A percentile compares a stretch with the other conserved stretches of the same genome.
phyloP scores from a whole-genome alignment of 495 filamentous ascomycete genomes.

The Xylaria grammica region DNA sequence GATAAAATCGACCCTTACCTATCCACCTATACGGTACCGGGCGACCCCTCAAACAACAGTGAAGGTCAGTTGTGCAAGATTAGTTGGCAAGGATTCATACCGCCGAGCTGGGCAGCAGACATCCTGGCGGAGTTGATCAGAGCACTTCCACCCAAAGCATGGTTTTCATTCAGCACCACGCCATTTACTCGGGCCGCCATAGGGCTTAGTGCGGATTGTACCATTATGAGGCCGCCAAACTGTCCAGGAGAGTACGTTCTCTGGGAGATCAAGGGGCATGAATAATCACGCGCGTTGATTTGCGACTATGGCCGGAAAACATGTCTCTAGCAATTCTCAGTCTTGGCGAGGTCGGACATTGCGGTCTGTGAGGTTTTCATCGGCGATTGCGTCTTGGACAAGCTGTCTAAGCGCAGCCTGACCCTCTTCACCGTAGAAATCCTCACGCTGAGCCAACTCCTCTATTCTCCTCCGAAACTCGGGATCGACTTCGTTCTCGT shows the following conservation, averaged over 20 bases:
- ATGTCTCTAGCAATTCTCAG: conserved; percentile 37
- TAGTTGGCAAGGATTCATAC: conserved; percentile 59
- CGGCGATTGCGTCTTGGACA: conserved; percentile 69
- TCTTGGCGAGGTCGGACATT: conserved; percentile 66
- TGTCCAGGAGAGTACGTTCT: conserved; percentile 55
- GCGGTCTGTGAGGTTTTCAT: conserved; percentile 60
- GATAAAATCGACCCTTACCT: conserved; percentile 83
- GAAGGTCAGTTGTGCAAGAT: conserved; percentile 50
- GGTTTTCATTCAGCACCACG: conserved; percentile 56
- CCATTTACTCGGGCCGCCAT: conserved; percentile 51
- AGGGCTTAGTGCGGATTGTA: conserved; percentile 50
- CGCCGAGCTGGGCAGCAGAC: conserved; percentile 51
- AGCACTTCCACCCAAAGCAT: conserved; percentile 46
- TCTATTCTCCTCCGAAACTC: conserved; percentile 78
- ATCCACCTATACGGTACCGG: conserved; percentile 75
- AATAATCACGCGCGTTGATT: conserved; percentile 33
- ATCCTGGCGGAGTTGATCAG: conserved; percentile 46
- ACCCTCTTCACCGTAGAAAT: conserved; percentile 72
- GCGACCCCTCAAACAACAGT: conserved; percentile 33
- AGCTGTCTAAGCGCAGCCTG: conserved; percentile 72
- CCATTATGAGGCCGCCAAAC: conserved; percentile 51
- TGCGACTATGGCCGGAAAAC: not conserved
- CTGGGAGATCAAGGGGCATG: conserved; percentile 57
- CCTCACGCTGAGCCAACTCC: conserved; percentile 71
- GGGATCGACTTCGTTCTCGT: conserved; percentile 64